Evolutionary conservation across 129 eudicot species (phyloP), one percentile per base, ranked within the genome.

Genomic region (Flaveria ramosissima): DNA sequence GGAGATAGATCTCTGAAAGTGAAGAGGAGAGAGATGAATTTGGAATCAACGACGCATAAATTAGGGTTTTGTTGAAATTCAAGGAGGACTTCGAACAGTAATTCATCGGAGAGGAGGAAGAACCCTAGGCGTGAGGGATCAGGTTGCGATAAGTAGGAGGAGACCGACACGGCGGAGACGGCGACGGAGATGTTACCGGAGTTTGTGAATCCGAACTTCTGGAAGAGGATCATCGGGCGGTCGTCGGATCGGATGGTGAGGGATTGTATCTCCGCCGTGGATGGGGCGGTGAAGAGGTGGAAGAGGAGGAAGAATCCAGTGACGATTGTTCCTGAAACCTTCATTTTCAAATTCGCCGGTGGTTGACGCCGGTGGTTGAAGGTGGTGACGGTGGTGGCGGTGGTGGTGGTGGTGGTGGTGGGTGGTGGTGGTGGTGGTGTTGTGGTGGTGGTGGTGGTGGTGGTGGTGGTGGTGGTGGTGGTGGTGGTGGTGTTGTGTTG

Each of bases 151-250:
- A 78, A 1, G 0, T 64, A 3, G 78, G 87, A 51, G 64, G 60
- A 67, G 76, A 85, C 76, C 19, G 89, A 85, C 17, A 85, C 74
- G 12, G 75, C 68, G 9, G 92, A 85, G 26, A 88, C 15, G 16
- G 81, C 15, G 68, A 85, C 50, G 47, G 86, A 68, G 71, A 85
- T 67, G 17, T 36, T 76, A 36, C 92, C 92, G 26, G 77, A 68
- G 51, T 20, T 7, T 8, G 81, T 83, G 89, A 88, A 88, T 23
- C 89, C 86, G 60, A 88, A 88, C 14, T 80, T 85, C 68, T 83
- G 64, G 77, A 88, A 85, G 57, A 77, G 84, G 82, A 88, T 88
- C 76, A 83, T 81, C 9, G 79, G 81, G 7, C 88, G 92, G 7
- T 80, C 15, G 36, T 85, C 88, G 6, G 87, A 59, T 41, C 78